A percentile compares a stretch with the other conserved stretches of the same genome.
These are phyloP conservation scores for Xerocomellus amylosporus DNA, from an alignment of 768 basidiomycete genomes.

Conservation along the genomic window DNA sequence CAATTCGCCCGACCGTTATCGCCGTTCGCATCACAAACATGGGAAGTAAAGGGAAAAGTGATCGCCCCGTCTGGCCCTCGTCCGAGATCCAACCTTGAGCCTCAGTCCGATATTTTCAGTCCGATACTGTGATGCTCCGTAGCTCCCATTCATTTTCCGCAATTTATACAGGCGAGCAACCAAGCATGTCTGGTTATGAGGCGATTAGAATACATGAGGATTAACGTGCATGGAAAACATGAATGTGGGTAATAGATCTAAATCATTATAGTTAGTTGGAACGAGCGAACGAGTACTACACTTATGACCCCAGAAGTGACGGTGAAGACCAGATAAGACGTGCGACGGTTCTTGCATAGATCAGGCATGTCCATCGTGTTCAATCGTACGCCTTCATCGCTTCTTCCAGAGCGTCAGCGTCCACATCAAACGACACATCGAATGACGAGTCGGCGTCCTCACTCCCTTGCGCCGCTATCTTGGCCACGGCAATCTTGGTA, in stretches of 20 bases:
- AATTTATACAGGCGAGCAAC: background rate
- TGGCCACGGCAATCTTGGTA: background rate
- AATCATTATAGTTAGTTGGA: background rate
- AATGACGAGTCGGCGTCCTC: constrained; percentile 32
- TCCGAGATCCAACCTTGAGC: too few relatives aligned
- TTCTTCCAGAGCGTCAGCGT: constrained; percentile 30
- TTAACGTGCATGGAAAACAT: constrained; percentile 1
- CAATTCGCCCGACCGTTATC: too few relatives aligned
- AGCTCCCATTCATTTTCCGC: background rate
- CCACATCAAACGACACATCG: constrained; percentile 32
- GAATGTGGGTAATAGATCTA: constrained; percentile 6
- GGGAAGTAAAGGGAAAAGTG: too few relatives aligned
- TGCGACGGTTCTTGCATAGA: background rate
- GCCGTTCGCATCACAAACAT: too few relatives aligned
- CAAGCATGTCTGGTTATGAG: background rate
- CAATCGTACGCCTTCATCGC: constrained; percentile 33
- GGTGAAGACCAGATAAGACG: background rate
- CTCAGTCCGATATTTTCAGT: too few relatives aligned
- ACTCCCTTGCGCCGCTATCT: background rate
- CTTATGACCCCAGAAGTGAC: background rate
- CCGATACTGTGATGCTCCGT: too few relatives aligned
- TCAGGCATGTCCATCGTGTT: background rate
- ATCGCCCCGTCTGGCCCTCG: too few relatives aligned
- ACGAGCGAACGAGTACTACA: background rate
- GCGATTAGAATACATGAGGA: background rate